Conservation (phyloP, 371 early-diverging fungal genomes). For the Blakeslea trispora region DNA sequence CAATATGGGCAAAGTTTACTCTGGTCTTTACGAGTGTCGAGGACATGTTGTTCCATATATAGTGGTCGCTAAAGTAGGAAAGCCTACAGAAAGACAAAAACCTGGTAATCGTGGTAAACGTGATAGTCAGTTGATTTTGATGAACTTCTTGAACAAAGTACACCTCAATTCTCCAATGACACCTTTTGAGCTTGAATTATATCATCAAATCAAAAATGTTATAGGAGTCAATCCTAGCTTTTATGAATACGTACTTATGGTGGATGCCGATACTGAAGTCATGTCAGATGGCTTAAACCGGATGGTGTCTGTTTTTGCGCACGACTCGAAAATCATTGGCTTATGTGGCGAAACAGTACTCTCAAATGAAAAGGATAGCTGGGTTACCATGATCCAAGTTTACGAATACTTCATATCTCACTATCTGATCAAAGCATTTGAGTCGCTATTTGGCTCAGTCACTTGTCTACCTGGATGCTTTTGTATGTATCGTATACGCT, state of each 20-base stretch:
- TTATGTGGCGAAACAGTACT: conserved; percentile 82
- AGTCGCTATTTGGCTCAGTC: conserved; percentile 80
- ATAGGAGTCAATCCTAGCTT: conserved; percentile 84
- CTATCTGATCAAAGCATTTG: conserved; percentile 92
- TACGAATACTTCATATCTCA: conserved; percentile 86
- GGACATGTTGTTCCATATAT: conserved; percentile 85
- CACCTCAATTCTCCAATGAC: conserved; percentile 77
- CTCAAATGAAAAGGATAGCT: conserved; percentile 81
- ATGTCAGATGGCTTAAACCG: conserved; percentile 62
- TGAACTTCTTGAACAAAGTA: conserved; percentile 79
- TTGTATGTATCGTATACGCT: conserved; percentile 90
- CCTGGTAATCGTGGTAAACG: conserved; percentile 90
- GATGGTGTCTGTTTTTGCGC: conserved; percentile 68
- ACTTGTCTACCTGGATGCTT: conserved; percentile 94
- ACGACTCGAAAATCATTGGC: conserved; percentile 78
- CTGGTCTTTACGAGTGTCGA: conserved; percentile 81
- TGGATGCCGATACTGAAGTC: conserved; percentile 73
- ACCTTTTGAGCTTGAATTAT: conserved; percentile 89
- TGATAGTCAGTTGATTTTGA: conserved; percentile 82
- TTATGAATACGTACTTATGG: conserved; percentile 67
- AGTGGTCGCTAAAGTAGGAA: conserved; percentile 84
- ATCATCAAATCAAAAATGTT: conserved; percentile 81
- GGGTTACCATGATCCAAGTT: conserved; percentile 92
- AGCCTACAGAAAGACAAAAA: conserved; percentile 64
- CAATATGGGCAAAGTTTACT: conserved; percentile 91